Base-by-base conservation (phyloP, 768 basidiomycete genomes). In the Cantharellus cinnabarinus region DNA sequence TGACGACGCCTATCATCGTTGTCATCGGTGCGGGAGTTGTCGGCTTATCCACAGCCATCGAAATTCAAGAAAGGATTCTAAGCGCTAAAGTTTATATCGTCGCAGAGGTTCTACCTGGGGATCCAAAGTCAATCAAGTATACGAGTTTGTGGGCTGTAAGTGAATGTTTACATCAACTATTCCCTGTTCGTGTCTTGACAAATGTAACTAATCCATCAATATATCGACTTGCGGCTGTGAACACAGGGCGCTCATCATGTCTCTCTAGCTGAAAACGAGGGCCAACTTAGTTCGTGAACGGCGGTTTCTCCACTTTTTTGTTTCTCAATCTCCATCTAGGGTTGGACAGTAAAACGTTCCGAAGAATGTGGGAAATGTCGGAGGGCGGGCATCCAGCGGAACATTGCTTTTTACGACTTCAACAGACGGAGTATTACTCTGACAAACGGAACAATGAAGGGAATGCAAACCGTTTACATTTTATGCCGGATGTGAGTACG, bases 161-260 rank as follows among this genome's bases (percentile, higher is more conserved):
- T 29, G 20, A 29, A 29, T 29, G 81, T 72, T 42, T 29, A 56
- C 44, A 1, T 48, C 44, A 29, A 29, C 44, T 48, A 29, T 48
- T 48, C 10, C 10, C 10, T 10, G 44, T 10, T 10, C 44, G 44
- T 10, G 10, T 42, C 41, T 35, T 38, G 39, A 34, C 50, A 50
- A 54, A 54, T 38, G 7, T 10, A 54, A 38, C 7, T 10, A 37
- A 41, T 5, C 38, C 56, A 14, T 14, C 14, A 14, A 57, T 57
- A 4, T 60, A n/a, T 14, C 59, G 7, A 61, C 59, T 34, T 58
- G 48, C 42, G 5, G 5, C 5, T 58, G n/a, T 15, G n/a, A 4
- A 3, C n/a, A 40, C 55, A 89, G 87, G 87, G 86, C 41, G 88
- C 84, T 4, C 84, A 89, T 62, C 83, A 87, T 73, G 79, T 88